Percentiles rank a stretch among this genome's conserved stretches.
Conservation (phyloP, 345 rosid genomes). For the Linum lewisii region DNA sequence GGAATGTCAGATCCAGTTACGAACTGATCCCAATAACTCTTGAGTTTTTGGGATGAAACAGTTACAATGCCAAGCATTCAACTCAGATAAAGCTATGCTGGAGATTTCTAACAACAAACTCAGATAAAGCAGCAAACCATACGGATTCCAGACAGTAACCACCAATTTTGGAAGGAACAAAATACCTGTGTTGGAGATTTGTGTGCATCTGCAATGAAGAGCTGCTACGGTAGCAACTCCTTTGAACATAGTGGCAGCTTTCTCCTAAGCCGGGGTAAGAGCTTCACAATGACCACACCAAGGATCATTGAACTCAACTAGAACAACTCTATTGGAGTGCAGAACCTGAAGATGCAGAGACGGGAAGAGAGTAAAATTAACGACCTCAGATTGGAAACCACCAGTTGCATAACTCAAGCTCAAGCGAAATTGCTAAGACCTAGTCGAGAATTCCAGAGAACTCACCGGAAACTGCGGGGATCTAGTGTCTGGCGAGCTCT, state of each 20-base stretch:
- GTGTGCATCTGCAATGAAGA: conserved; percentile 91
- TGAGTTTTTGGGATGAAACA: no score
- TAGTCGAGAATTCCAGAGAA: no score
- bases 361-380: conserved; percentile 65
- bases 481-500: no score
- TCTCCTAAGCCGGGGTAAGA: conserved; percentile 92
- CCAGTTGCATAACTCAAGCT: conserved; percentile 74
- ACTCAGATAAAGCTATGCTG: no score
- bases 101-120: no score
- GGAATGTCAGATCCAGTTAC: no score
- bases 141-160: conserved; percentile 23
- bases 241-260: conserved; percentile 67
- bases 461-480: no score
- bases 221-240: conserved; percentile 94
- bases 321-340: conserved; percentile 69
- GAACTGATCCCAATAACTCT: no score
- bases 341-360: conserved; percentile 72
- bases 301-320: conserved; percentile 97
- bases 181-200: conserved; percentile 87
- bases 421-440: no score
- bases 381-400: conserved; percentile 64
- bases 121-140: conserved; percentile 23
- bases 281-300: conserved; percentile 99
- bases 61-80: no score
- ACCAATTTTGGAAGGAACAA: neutral